A percentile compares a stretch with the other conserved stretches of the same genome.
Evolutionary conservation across 2,329 filamentous ascomycete species (phyloP).

Genomic region (Plenodomus biglobosus): DNA sequence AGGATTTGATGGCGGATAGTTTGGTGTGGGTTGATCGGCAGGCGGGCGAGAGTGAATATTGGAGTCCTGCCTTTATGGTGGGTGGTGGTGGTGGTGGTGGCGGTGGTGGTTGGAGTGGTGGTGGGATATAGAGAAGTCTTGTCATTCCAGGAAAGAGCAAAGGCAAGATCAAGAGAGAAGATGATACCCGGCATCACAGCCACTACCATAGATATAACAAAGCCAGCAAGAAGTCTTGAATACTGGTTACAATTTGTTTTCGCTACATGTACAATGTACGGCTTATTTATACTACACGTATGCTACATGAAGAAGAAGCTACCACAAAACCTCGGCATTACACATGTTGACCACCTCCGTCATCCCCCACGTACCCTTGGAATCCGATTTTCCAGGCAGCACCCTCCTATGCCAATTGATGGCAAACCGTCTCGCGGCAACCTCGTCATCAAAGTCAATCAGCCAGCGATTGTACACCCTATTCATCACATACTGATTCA

Average conservation of each 20-base stretch:
- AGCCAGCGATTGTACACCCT: constrained; percentile 53
- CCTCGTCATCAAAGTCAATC: constrained; percentile 57
- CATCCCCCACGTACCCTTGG: constrained; percentile 27
- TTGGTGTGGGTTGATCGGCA: constrained; percentile 94
- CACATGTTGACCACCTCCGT: constrained; percentile 46
- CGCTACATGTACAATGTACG: background rate
- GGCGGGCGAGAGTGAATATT: constrained; percentile 86
- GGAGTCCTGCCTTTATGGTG: constrained; percentile 75
- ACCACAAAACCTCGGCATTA: constrained; percentile 55
- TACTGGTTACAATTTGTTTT: no score
- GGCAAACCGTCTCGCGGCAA: constrained; percentile 57
- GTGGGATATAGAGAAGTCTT: background rate
- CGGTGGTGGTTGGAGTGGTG: constrained; percentile 14
- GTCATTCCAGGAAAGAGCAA: no score
- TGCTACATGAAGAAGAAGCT: constrained; percentile 12
- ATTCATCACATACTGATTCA: constrained; percentile 37
- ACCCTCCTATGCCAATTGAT: constrained; percentile 55
- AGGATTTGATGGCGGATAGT: constrained; percentile 84
- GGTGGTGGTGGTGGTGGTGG: background rate
- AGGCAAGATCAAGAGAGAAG: no score
- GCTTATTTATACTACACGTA: background rate
- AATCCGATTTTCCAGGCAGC: constrained; percentile 38
- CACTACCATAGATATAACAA: constrained; percentile 4
- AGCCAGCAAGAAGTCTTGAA: no score
- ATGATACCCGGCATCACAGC: constrained; percentile 20